These are phyloP conservation scores for Trametes punicea DNA, from an alignment of 768 basidiomycete genomes.

Conservation along the genomic window DNA sequence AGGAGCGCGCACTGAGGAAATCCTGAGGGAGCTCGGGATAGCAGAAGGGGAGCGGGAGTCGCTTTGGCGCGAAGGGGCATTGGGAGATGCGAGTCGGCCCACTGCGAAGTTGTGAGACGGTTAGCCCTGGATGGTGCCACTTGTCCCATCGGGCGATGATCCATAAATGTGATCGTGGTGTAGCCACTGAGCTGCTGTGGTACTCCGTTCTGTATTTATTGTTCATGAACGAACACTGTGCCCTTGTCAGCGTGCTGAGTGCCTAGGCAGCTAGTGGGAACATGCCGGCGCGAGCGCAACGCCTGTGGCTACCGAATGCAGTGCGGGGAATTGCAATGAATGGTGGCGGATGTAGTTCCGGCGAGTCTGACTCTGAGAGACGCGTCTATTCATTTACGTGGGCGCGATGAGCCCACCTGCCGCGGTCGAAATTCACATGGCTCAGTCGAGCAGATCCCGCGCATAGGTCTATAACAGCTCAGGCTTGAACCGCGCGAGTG, in stretches of 20 bases:
- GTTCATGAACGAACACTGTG: no score
- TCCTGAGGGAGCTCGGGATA: constrained; percentile 21
- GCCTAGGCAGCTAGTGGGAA: no score
- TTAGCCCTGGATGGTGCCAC: background rate
- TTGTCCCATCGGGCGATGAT: background rate
- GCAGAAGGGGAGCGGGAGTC: background rate
- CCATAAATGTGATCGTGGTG: no score
- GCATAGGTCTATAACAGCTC: constrained; percentile 2
- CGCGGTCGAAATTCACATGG: constrained; percentile 16
- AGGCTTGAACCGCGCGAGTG: background rate
- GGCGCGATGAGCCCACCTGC: constrained; percentile 7
- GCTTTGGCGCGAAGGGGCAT: constrained; percentile 8
- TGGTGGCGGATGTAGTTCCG: background rate
- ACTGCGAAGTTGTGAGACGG: constrained; percentile 10
- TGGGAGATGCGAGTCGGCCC: constrained; percentile 8
- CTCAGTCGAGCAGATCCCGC: constrained; percentile 5
- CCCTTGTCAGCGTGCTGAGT: no score
- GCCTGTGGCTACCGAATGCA: no score
- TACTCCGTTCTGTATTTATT: no score
- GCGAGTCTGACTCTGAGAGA: background rate
- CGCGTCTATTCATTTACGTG: constrained; percentile 20
- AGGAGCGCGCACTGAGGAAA: constrained; percentile 20
- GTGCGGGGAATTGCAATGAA: constrained; percentile 3
- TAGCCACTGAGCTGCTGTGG: no score
- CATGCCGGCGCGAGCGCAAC: no score